Percentiles rank a stretch among this genome's conserved stretches.
These are phyloP conservation scores for Grifola frondosa DNA, from an alignment of 1,284 basidiomycete genomes.

Conservation along the genomic window DNA sequence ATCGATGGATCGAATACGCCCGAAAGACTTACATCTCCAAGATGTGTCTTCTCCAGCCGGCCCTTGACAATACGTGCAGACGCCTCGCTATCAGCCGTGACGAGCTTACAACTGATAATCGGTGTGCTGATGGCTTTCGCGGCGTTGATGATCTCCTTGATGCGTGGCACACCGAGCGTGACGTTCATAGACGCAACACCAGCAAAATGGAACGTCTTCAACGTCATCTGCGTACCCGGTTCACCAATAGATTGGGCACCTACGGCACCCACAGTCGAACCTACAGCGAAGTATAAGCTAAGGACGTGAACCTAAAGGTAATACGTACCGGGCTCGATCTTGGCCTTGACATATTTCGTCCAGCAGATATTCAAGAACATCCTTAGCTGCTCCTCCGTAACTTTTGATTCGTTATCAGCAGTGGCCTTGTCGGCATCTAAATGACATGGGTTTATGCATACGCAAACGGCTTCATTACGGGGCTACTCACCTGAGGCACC, in stretches of 20 bases:
- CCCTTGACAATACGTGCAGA: conserved; percentile 98
- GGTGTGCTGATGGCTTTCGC: conserved; percentile 97
- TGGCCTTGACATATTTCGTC: conserved; percentile 89
- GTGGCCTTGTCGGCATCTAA: conserved; percentile 67
- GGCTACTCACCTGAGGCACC: conserved; percentile 67
- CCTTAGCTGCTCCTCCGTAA: conserved; percentile 79
- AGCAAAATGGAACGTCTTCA: conserved; percentile 99
- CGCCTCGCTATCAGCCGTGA: conserved; percentile 79
- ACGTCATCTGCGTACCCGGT: conserved; percentile 99
- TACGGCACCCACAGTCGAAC: conserved; percentile 96
- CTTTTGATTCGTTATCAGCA: conserved; percentile 89
- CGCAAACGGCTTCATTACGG: too few species aligned
- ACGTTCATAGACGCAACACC: conserved; percentile 99
- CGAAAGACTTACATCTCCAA: conserved; percentile 77
- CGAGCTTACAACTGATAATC: conserved; percentile 95
- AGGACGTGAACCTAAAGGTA: background rate
- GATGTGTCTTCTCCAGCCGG: conserved; percentile 90
- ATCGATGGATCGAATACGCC: background rate
- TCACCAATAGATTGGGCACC: conserved; percentile 99
- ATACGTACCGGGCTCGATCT: conserved; percentile 83
- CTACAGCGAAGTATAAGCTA: conserved; percentile 35
- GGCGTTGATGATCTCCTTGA: conserved; percentile 99
- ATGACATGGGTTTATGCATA: too few species aligned
- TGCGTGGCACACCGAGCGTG: conserved; percentile 97
- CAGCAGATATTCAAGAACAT: conserved; percentile 87